These are phyloP conservation scores for Rhodosporidiobolus sp. DNA, from an alignment of 768 basidiomycete genomes.

Conservation along the genomic window DNA sequence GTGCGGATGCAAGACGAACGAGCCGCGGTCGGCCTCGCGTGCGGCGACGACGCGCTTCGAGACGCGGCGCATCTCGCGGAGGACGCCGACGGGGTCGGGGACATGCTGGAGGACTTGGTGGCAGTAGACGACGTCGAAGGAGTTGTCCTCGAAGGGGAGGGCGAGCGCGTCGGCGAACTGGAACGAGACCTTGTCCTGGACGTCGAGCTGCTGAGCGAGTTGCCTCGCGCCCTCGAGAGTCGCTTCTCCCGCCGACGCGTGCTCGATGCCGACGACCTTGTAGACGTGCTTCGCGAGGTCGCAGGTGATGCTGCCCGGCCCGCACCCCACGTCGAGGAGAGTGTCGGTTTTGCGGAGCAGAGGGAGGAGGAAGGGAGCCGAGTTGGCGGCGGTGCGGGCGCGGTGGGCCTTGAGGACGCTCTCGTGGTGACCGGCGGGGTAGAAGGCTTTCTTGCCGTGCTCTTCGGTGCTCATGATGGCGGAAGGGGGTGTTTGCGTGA, in stretches of 20 bases:
- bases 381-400: constrained; percentile 53
- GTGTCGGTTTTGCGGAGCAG: constrained; percentile 50
- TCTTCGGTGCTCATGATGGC: no score
- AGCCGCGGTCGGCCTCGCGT: constrained; percentile 52
- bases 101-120: constrained; percentile 56
- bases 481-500: no score
- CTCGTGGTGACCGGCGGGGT: constrained; percentile 47
- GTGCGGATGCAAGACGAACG: constrained; percentile 51
- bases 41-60: constrained; percentile 54
- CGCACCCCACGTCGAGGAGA: constrained; percentile 56
- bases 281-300: no score
- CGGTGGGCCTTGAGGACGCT: constrained; percentile 50
- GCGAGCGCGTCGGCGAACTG: constrained; percentile 50
- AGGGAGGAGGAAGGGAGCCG: constrained; percentile 52
- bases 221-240: not conserved
- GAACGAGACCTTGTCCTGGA: constrained; percentile 52
- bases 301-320: no score
- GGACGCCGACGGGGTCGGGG: constrained; percentile 50
- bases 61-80: constrained; percentile 57
- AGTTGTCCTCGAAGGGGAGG: constrained; percentile 51
- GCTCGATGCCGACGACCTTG: not conserved
- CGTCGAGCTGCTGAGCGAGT: constrained; percentile 44
- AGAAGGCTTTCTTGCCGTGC: constrained; percentile 10
- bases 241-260: no score
- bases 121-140: constrained; percentile 55